These are phyloP conservation scores for Podila verticillata DNA, from an alignment of 192 early-diverging fungal species.

Conservation along the genomic window DNA sequence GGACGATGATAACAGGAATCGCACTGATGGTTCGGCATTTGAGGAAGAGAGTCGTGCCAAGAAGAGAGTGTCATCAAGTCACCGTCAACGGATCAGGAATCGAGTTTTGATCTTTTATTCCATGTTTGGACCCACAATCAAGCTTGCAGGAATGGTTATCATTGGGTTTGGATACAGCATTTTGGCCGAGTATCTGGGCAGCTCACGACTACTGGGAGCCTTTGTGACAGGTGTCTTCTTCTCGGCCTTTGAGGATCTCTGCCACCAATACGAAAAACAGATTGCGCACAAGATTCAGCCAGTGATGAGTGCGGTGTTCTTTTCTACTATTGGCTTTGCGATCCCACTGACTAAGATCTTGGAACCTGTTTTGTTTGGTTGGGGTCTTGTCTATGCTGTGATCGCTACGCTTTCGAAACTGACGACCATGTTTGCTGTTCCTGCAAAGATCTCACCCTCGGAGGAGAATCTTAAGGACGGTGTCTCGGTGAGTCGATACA, in stretches of 20 bases:
- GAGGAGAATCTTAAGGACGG: background rate
- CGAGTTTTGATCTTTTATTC: background rate
- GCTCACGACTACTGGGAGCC: slow-evolving; percentile 43
- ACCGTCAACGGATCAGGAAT: background rate
- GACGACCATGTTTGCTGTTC: slow-evolving; percentile 3
- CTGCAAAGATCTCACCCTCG: background rate
- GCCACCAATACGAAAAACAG: slow-evolving; percentile 6
- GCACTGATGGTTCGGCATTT: background rate
- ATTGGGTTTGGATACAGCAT: slow-evolving; percentile 34
- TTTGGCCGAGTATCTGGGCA: slow-evolving; percentile 45
- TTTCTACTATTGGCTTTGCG: slow-evolving; percentile 43
- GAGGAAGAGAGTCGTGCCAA: background rate
- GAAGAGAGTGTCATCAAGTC: background rate
- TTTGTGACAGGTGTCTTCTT: slow-evolving; percentile 46
- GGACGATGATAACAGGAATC: too few relatives aligned
- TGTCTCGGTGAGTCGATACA: background rate
- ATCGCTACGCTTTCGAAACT: slow-evolving; percentile 40
- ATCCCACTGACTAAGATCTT: slow-evolving; percentile 37
- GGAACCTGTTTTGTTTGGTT: slow-evolving; percentile 27
- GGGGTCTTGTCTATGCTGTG: slow-evolving; percentile 36
- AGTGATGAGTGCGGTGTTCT: slow-evolving; percentile 36
- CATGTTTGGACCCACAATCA: slow-evolving; percentile 3
- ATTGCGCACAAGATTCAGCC: slow-evolving; percentile 15
- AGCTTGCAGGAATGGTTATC: slow-evolving; percentile 28
- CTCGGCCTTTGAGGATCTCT: slow-evolving; percentile 11